Evolutionary conservation across 495 filamentous ascomycete species (phyloP).

Genomic region (Filosporella fistucella): DNA sequence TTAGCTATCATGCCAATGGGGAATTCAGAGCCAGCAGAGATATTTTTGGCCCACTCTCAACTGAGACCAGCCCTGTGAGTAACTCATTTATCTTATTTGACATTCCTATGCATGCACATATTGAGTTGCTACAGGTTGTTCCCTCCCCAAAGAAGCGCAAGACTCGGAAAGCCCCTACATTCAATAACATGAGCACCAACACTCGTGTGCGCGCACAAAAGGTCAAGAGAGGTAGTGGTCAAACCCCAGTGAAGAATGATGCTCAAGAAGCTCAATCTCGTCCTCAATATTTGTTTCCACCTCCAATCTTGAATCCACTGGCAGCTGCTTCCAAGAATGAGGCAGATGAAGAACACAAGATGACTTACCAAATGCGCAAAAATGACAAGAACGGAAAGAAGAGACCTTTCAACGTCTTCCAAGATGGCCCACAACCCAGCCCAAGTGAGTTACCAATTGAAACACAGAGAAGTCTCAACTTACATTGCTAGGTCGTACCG

Average conservation of each 20-base stretch:
- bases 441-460: constrained; percentile 20
- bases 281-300: not conserved
- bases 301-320: constrained; percentile 16
- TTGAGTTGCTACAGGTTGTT: constrained; percentile 5
- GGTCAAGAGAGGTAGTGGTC: not conserved
- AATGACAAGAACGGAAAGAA: constrained; percentile 13
- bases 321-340: constrained; percentile 10
- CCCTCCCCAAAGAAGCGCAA: constrained; percentile 18
- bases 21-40: constrained; percentile 45
- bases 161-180: constrained; percentile 10
- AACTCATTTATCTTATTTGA: not conserved
- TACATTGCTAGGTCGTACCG: constrained; percentile 18
- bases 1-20: constrained; percentile 58
- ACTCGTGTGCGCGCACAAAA: constrained; percentile 6
- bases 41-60: constrained; percentile 44
- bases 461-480: not conserved
- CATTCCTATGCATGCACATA: not conserved
- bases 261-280: not conserved
- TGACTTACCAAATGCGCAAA: too few relatives aligned
- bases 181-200: constrained; percentile 11
- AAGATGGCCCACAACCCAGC: constrained; percentile 25
- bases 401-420: constrained; percentile 30
- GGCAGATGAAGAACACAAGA: constrained; percentile 19
- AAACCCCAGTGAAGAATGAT: not conserved
- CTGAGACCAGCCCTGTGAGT: constrained; percentile 41